Evolutionary conservation across 768 basidiomycete genomes (phyloP), one percentile per base, ranked within the genome.

Genomic region (Hebeloma cylindrosporum): DNA sequence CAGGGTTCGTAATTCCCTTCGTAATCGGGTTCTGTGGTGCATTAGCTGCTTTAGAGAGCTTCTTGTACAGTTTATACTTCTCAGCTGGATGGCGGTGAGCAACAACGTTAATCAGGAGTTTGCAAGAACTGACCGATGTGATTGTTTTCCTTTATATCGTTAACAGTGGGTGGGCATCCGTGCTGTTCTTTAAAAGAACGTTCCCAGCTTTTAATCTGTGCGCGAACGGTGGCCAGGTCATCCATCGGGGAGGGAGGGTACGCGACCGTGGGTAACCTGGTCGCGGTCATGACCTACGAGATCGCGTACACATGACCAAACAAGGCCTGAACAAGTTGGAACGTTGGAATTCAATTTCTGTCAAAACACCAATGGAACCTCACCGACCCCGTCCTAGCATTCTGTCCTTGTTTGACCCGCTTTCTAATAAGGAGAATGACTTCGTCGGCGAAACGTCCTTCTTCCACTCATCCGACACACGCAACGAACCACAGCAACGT

Each of bases 51-150:
- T 85, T 90, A 43, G 75, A 76, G 26, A 90, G 73, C 47, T 75
- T 81, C 73, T 90, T 91, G 73, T 91, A 89, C 22, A 79, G 73
- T 63, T 77, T 90, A 70, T 92, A 92, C 62, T 85, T 89, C 52
- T 79, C 76, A 48, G 85, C 88, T 91, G 59, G 9, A 47, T 18
- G 26, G 45, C 36, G 50, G 59, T 56, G 54, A 45, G 29, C 18
- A 42, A 49, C 41, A n/a, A 5, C 33, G 33, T 14, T 39, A 27
- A 25, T 14, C 51, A 17, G 23, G 34, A 26, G 31, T 39, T 39
- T 28, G 34, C 41, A 33, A 37, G 11, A 32, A 64, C 80, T 52
- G 44, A 90, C 88, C 86, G 47, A 90, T 81, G 39, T 58, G 54
- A 5, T 79, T 79, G 13, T 75, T 68, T 31, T 72, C 66, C 58